phyloP scores from a whole-genome alignment of 2,329 filamentous ascomycete species.

The Talaromyces sp. region DNA sequence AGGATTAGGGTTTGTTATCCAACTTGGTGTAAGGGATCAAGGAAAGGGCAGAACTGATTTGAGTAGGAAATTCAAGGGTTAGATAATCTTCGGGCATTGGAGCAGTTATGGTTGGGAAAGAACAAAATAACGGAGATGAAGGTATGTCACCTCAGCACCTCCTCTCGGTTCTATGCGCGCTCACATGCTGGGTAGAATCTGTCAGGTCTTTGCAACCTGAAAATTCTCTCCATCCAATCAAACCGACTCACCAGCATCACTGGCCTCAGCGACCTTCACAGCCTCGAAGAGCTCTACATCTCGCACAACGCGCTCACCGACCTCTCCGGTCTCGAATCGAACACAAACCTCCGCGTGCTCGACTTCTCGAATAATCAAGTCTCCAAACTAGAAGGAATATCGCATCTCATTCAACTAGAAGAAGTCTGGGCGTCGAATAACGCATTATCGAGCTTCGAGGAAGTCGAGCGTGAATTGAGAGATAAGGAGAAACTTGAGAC shows the following conservation, averaged over 20 bases:
- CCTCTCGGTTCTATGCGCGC: background rate
- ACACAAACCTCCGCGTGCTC: constrained; percentile 65
- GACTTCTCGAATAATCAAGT: constrained; percentile 90
- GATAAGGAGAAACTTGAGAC: constrained; percentile 78
- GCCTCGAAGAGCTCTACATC: constrained; percentile 89
- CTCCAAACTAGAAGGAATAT: constrained; percentile 65
- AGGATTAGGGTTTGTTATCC: constrained; percentile 58
- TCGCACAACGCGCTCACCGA: constrained; percentile 86
- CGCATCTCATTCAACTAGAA: constrained; percentile 65
- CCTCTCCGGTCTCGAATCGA: constrained; percentile 66
- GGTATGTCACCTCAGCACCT: constrained; percentile 30
- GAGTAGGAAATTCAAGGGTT: constrained; percentile 72
- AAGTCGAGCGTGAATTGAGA: constrained; percentile 68
- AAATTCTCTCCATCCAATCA: constrained; percentile 88
- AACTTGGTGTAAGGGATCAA: background rate
- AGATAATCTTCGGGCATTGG: constrained; percentile 68
- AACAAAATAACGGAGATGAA: constrained; percentile 88
- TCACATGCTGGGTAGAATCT: constrained; percentile 48
- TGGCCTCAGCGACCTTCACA: constrained; percentile 66
- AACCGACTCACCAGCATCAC: constrained; percentile 79
- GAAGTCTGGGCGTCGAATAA: constrained; percentile 96
- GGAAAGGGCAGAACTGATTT: constrained; percentile 1
- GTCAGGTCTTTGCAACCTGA: constrained; percentile 68
- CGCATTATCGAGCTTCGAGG: constrained; percentile 68
- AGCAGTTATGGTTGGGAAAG: constrained; percentile 90